Base-by-base conservation (phyloP, 2,329 filamentous ascomycete genomes). In the Teratosphaeria viscida region DNA sequence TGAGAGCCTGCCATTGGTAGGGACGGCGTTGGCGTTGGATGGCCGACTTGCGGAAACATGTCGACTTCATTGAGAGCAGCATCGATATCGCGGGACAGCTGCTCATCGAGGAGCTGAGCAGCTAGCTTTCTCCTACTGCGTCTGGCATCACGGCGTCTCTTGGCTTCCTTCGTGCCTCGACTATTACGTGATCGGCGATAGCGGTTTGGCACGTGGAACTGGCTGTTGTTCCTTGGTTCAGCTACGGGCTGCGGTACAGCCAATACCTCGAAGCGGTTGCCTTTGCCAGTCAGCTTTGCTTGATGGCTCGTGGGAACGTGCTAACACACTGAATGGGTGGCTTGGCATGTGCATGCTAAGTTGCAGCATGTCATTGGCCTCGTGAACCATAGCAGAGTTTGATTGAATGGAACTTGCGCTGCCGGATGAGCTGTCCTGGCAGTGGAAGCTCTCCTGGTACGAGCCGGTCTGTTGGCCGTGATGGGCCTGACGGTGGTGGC, bases 111-210 rank as follows among this genome's bases (percentile, higher is more conserved):
- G 55, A 66, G 57, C 53, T 70, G 69, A 34, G 65, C 68, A 29
- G 64, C 63, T 32, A 66, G 60, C 61, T 67, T 68, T 55, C 65
- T 64, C 49, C 59, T 62, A 57, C 66, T 65, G 3, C 67, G 64
- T 58, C 68, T 65, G 26, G 63, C 62, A 56, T 69, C 68, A 54
- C 68, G 68, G n/a, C 69, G 67, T 57, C 63, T 65, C 56, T 68
- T 70, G 32, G 65, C 68, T 49, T 69, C 68, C 57, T 67, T 68
- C 11, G 68, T 69, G 23, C 64, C 66, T 23, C 68, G 62, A 47
- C 64, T 67, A 57, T 70, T 64, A 19, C 68, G 67, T 19, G 60
- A 59, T 12, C 69, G 66, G 35, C 65, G 67, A 37, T 60, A 60
- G 19, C 60, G 57, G 14, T 55, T 57, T 12, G 63, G 56, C 4